Evolutionary conservation across 2,329 filamentous ascomycete genomes (phyloP).

Genomic region (Fusarium hainanense): DNA sequence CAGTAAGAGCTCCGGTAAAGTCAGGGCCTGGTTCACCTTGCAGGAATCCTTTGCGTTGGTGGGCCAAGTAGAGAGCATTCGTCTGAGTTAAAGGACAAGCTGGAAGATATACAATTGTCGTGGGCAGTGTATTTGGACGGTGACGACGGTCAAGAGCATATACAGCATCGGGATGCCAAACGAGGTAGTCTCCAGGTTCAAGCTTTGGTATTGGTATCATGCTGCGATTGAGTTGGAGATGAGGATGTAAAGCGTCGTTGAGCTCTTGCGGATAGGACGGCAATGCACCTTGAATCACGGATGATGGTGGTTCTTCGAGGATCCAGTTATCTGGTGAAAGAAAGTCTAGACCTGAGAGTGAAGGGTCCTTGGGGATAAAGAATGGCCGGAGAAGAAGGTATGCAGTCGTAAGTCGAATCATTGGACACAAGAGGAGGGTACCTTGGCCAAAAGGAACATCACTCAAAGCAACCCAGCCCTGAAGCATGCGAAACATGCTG

Average conservation of each 20-base stretch:
- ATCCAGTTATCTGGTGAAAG: conserved; percentile 65
- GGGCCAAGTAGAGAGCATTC: conserved; percentile 56
- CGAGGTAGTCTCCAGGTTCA: conserved; percentile 78
- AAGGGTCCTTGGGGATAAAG: conserved; percentile 62
- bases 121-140: conserved; percentile 38
- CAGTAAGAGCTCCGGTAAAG: conserved; percentile 51
- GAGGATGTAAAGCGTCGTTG: conserved; percentile 72
- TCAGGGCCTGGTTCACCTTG: conserved; percentile 56
- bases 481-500: conserved; percentile 80
- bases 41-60: conserved; percentile 56
- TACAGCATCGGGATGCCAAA: conserved; percentile 78
- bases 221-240: conserved; percentile 71
- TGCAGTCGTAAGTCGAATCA: conserved; percentile 75
- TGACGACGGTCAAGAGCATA: conserved; percentile 72
- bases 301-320: conserved; percentile 57
- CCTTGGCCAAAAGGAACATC: conserved; percentile 73
- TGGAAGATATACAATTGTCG: conserved; percentile 54
- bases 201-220: conserved; percentile 77
- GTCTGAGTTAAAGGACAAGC: conserved; percentile 56
- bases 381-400: conserved; percentile 83
- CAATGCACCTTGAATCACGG: conserved; percentile 74
- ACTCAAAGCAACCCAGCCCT: conserved; percentile 79
- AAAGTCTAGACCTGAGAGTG: conserved; percentile 52
- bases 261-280: conserved; percentile 77
- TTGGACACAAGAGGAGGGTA: conserved; percentile 77